Percentiles rank a stretch among this genome's conserved stretches.
These are phyloP conservation scores for Pharnaceum exiguum DNA, from an alignment of 148 eudicot species.

Conservation along the genomic window DNA sequence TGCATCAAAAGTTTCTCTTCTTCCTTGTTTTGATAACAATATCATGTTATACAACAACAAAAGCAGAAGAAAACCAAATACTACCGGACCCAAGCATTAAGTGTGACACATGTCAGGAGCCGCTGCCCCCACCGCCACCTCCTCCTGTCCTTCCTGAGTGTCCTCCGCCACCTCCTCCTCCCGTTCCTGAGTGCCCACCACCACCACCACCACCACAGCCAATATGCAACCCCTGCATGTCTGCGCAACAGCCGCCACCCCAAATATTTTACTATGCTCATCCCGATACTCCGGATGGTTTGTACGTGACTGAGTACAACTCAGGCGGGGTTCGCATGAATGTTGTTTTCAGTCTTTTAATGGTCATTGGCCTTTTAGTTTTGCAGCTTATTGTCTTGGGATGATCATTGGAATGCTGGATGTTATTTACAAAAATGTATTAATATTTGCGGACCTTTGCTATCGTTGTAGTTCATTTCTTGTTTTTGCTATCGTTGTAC, in stretches of 20 bases:
- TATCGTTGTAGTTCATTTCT: too few species aligned
- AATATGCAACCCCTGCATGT: constrained; percentile 4
- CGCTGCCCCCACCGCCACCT: constrained; percentile 4
- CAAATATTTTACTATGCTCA: constrained; percentile 16
- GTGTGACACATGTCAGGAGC: constrained; percentile 23
- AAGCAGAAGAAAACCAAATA: too few species aligned
- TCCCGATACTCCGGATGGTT: constrained; percentile 20
- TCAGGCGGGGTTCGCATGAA: constrained; percentile 8
- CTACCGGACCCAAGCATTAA: constrained; percentile 26
- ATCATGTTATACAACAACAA: too few species aligned
- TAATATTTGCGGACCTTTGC: too few species aligned
- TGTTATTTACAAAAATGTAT: too few species aligned
- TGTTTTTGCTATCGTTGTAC: too few species aligned
- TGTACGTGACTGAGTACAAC: constrained; percentile 28
- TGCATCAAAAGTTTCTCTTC: too few species aligned
- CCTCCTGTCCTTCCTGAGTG: constrained; percentile 12
- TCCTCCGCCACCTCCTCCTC: constrained; percentile 10
- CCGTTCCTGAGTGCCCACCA: constrained; percentile 27
- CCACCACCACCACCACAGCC: constrained; percentile 19
- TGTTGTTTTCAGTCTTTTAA: constrained; percentile 6
- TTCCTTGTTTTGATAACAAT: too few species aligned
- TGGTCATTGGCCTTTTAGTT: constrained; percentile 9
- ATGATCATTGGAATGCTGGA: not conserved
- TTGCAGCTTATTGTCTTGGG: constrained; percentile 16
- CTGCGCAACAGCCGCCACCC: constrained; percentile 22